These are phyloP conservation scores for Pyricularia sp. DNA, from an alignment of 2,329 filamentous ascomycete species.

Conservation along the genomic window DNA sequence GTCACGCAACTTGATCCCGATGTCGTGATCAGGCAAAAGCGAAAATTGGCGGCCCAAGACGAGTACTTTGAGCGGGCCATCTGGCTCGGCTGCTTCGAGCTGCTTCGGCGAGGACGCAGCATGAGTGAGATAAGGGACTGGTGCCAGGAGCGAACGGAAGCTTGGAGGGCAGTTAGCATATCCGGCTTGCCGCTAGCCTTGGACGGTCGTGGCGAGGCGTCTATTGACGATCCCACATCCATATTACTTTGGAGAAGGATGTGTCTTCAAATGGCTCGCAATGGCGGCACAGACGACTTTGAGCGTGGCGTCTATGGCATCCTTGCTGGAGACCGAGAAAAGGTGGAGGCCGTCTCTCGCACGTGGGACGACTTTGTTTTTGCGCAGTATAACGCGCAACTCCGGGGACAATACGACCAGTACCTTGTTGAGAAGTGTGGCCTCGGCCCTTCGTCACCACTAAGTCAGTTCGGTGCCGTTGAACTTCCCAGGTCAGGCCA, in stretches of 20 bases:
- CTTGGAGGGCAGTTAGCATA: slow-evolving; percentile 77
- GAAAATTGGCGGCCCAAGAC: slow-evolving; percentile 68
- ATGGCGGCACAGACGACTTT: slow-evolving; percentile 58
- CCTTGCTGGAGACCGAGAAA: slow-evolving; percentile 70
- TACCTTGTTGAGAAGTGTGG: slow-evolving; percentile 11
- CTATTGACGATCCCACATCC: slow-evolving; percentile 26
- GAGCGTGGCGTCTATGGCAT: slow-evolving; percentile 85
- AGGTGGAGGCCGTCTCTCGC: slow-evolving; percentile 48
- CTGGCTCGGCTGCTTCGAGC: slow-evolving; percentile 90
- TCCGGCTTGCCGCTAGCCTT: slow-evolving; percentile 54
- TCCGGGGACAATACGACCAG: slow-evolving; percentile 12
- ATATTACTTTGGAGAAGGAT: slow-evolving; percentile 63
- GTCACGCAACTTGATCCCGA: slow-evolving; percentile 90
- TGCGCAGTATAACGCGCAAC: slow-evolving; percentile 13
- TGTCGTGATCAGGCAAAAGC: slow-evolving; percentile 63
- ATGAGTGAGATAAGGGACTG: slow-evolving; percentile 67
- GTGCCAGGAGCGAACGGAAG: slow-evolving; percentile 74
- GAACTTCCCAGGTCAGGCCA: background rate
- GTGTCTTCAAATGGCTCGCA: slow-evolving; percentile 58
- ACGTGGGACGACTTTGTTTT: slow-evolving; percentile 30
- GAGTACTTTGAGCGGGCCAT: slow-evolving; percentile 80
- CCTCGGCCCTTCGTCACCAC: slow-evolving; percentile 4
- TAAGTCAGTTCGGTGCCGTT: background rate
- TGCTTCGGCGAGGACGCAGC: slow-evolving; percentile 71
- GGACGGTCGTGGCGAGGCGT: slow-evolving; percentile 24